These are phyloP conservation scores for Esteya vermicola DNA, from an alignment of 2,329 filamentous ascomycete genomes.

Conservation along the genomic window DNA sequence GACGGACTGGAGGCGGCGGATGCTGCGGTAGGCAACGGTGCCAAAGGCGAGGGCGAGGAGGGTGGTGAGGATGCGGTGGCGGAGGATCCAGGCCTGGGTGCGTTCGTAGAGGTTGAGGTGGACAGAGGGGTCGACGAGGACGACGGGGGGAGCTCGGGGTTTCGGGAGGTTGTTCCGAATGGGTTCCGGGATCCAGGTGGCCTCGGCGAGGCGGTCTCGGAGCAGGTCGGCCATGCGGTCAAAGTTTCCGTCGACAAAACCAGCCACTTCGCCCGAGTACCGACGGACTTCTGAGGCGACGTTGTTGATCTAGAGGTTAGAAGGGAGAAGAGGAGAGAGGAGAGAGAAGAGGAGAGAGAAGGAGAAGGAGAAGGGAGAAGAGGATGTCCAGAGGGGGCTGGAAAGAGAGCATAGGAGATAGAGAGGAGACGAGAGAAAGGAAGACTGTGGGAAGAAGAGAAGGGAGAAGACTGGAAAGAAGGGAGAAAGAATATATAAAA, in stretches of 20 bases:
- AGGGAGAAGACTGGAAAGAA: neutral
- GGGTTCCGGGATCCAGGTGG: conserved; percentile 59
- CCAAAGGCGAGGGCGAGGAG: conserved; percentile 57
- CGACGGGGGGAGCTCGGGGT: conserved; percentile 21
- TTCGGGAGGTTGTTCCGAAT: conserved; percentile 45
- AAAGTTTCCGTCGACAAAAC: conserved; percentile 68
- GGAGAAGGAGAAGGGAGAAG: neutral
- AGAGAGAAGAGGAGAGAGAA: neutral
- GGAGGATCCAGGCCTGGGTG: conserved; percentile 55
- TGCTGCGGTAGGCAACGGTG: conserved; percentile 41
- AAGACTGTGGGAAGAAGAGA: neutral
- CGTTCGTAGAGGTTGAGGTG: conserved; percentile 28
- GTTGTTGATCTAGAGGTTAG: conserved; percentile 29
- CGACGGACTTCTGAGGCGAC: conserved; percentile 49
- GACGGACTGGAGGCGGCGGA: conserved; percentile 37
- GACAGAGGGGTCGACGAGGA: conserved; percentile 17
- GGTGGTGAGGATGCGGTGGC: conserved; percentile 60
- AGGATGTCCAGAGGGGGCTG: neutral
- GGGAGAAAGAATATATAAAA: neutral
- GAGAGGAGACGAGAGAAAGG: neutral
- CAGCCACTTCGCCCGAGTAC: conserved; percentile 61
- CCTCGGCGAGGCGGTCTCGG: conserved; percentile 52
- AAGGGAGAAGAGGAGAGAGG: no score
- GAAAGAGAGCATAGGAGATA: neutral
- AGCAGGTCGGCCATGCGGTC: conserved; percentile 60